phyloP scores from a whole-genome alignment of 2,329 filamentous ascomycete species.

The Tolypocladium tundrense region DNA sequence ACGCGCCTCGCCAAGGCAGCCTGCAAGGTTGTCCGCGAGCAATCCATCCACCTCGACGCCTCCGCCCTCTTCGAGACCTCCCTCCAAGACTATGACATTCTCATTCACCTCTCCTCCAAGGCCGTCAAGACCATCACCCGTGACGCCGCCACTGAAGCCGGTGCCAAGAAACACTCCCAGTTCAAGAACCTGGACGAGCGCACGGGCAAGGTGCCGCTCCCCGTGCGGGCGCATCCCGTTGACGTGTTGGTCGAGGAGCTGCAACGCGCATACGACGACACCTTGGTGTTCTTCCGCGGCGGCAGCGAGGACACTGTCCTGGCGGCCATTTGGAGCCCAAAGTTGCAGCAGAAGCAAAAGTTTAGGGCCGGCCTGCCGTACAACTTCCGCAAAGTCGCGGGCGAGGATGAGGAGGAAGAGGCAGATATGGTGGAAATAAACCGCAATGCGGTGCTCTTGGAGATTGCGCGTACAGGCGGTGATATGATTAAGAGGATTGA shows the following conservation, averaged over 20 bases:
- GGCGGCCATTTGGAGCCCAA: slow-evolving; percentile 49
- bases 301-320: slow-evolving; percentile 47
- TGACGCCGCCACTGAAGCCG: slow-evolving; percentile 24
- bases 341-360: slow-evolving; percentile 35
- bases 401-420: slow-evolving; percentile 24
- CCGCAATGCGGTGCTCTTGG: slow-evolving; percentile 54
- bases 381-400: slow-evolving; percentile 29
- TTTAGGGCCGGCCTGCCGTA: slow-evolving; percentile 66
- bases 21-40: slow-evolving; percentile 45
- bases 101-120: slow-evolving; percentile 60
- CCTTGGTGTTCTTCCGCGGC: slow-evolving; percentile 73
- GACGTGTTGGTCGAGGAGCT: slow-evolving; percentile 58
- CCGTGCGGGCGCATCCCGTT: slow-evolving; percentile 50
- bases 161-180: slow-evolving; percentile 32
- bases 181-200: slow-evolving; percentile 75
- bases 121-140: slow-evolving; percentile 31
- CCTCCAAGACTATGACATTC: slow-evolving; percentile 71
- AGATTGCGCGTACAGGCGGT: slow-evolving; percentile 60
- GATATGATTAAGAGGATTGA: slow-evolving; percentile 61
- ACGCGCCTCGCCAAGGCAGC: slow-evolving; percentile 72
- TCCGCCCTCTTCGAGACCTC: slow-evolving; percentile 59
- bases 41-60: slow-evolving; percentile 40
- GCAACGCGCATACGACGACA: slow-evolving; percentile 52
- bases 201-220: slow-evolving; percentile 30
- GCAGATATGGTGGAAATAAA: slow-evolving; percentile 51